Percentiles rank a stretch among this genome's conserved stretches.
Conservation (phyloP, 2,329 filamentous ascomycete genomes). For the Nemania diffusa region DNA sequence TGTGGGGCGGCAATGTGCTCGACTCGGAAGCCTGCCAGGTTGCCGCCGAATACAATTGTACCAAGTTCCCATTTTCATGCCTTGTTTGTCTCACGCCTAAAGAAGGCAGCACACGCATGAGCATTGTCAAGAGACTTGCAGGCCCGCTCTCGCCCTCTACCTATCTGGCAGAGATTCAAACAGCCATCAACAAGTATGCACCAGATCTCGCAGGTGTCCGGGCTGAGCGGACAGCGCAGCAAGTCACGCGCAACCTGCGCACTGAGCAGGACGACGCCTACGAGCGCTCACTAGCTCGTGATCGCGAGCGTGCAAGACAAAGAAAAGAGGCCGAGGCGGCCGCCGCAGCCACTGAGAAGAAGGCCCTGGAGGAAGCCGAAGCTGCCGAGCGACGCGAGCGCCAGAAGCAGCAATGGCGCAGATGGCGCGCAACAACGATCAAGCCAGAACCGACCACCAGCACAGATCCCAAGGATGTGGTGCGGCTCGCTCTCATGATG, state of each 20-base stretch:
- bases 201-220: constrained; percentile 78
- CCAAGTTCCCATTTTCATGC: constrained; percentile 90
- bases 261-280: constrained; percentile 93
- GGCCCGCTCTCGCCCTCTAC: constrained; percentile 76
- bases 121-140: constrained; percentile 80
- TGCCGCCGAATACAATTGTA: constrained; percentile 84
- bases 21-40: constrained; percentile 97
- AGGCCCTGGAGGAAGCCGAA: constrained; percentile 68
- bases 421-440: constrained; percentile 79
- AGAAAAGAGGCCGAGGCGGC: constrained; percentile 79
- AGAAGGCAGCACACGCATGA: constrained; percentile 88
- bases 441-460: constrained; percentile 71
- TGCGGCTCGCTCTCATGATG: constrained; percentile 76
- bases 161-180: constrained; percentile 80
- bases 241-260: constrained; percentile 82
- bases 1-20: constrained; percentile 93
- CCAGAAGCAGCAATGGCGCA: constrained; percentile 74
- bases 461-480: constrained; percentile 68
- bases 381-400: constrained; percentile 63
- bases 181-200: constrained; percentile 79
- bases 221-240: constrained; percentile 80
- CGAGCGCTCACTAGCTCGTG: constrained; percentile 87
- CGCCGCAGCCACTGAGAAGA: constrained; percentile 73
- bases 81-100: constrained; percentile 88
- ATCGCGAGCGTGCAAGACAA: constrained; percentile 83